These are phyloP conservation scores for Coffea canephora DNA, from an alignment of 257 asterid genomes.

Conservation along the genomic window DNA sequence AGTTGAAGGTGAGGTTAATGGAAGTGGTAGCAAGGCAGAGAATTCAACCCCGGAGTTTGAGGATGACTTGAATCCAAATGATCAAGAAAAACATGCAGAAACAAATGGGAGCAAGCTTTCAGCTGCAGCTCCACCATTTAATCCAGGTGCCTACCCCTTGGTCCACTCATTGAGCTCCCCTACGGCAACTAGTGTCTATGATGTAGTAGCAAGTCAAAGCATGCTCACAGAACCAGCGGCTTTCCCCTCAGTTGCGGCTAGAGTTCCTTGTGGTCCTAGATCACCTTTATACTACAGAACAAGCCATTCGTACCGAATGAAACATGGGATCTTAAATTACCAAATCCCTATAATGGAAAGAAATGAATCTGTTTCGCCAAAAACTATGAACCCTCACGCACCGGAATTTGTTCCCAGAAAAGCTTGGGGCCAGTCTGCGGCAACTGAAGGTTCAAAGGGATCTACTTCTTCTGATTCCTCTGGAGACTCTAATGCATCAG, in stretches of 20 bases:
- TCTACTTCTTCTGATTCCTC: slow-evolving; percentile 40
- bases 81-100: slow-evolving; percentile 54
- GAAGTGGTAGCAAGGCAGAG: slow-evolving; percentile 37
- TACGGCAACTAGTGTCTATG: slow-evolving; percentile 56
- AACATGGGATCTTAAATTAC: slow-evolving; percentile 56
- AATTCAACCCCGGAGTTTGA: slow-evolving; percentile 44
- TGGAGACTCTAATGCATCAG: slow-evolving; percentile 37
- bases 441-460: slow-evolving; percentile 47
- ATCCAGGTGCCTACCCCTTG: slow-evolving; percentile 67
- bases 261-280: slow-evolving; percentile 96
- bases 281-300: slow-evolving; percentile 77
- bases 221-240: slow-evolving; percentile 52
- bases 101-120: slow-evolving; percentile 87
- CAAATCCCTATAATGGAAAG: slow-evolving; percentile 49
- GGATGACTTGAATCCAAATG: slow-evolving; percentile 38
- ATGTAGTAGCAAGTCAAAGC: slow-evolving; percentile 62
- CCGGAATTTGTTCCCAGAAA: slow-evolving; percentile 83
- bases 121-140: slow-evolving; percentile 89
- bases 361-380: slow-evolving; percentile 37
- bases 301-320: slow-evolving; percentile 49
- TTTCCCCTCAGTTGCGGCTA: slow-evolving; percentile 81
- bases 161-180: slow-evolving; percentile 38
- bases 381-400: slow-evolving; percentile 92
- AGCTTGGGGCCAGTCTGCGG: slow-evolving; percentile 49
- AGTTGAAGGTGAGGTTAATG: slow-evolving; percentile 43